Conservation (phyloP, 2,329 filamentous ascomycete genomes). For the Fusarium sp. region DNA sequence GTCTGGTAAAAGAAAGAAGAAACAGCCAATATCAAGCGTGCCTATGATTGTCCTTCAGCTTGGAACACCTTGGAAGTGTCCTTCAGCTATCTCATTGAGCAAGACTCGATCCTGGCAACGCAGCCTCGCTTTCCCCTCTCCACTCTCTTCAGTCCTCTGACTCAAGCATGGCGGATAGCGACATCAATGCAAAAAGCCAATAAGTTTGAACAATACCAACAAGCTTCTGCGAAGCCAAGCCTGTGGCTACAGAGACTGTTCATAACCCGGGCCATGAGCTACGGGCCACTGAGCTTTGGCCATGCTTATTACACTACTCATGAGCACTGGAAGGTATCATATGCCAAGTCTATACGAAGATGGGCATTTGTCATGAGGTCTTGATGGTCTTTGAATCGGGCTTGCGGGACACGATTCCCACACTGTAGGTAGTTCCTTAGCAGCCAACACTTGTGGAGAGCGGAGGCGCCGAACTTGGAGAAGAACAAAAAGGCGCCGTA, state of each 20-base stretch:
- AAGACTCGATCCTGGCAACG: neutral
- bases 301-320: neutral
- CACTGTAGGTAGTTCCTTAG: constrained; percentile 1
- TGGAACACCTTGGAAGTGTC: too few relatives aligned
- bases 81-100: too few relatives aligned
- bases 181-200: neutral
- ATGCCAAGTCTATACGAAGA: neutral
- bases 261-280: constrained; percentile 7
- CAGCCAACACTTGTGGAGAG: neutral
- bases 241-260: constrained; percentile 3
- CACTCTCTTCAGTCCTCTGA: neutral
- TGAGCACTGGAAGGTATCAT: neutral
- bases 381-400: neutral
- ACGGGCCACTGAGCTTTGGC: constrained; percentile 10
- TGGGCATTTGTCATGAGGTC: constrained; percentile 30
- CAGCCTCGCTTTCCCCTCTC: neutral
- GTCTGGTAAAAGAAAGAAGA: too few relatives aligned
- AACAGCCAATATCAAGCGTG: too few relatives aligned
- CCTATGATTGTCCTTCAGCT: too few relatives aligned
- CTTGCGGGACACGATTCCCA: constrained; percentile 4
- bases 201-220: neutral
- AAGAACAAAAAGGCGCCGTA: neutral
- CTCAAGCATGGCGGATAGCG: neutral
- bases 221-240: neutral
- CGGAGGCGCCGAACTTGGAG: constrained; percentile 41